phyloP scores from a whole-genome alignment of 1,139 yeast species.

The Casaregolazyma lundiana region DNA sequence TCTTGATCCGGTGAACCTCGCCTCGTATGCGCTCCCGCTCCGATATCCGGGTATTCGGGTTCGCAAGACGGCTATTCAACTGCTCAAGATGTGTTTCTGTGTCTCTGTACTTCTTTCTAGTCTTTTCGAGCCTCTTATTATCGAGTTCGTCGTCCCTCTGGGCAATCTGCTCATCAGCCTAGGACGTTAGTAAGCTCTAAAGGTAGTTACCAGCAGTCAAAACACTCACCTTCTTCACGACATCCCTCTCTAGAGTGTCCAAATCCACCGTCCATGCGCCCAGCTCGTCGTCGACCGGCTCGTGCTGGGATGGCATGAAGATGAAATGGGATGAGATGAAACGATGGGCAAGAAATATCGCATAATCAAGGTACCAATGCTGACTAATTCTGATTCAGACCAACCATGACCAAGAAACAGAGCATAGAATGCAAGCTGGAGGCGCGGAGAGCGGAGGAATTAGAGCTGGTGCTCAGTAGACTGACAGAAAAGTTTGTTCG shows the following conservation, averaged over 20 bases:
- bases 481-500: constrained; percentile 36
- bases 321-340: background rate
- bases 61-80: constrained; percentile 46
- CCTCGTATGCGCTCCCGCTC: constrained; percentile 51
- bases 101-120: constrained; percentile 40
- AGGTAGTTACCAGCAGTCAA: background rate
- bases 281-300: constrained; percentile 21
- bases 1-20: constrained; percentile 52
- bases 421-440: constrained; percentile 27
- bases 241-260: constrained; percentile 62
- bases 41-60: constrained; percentile 61
- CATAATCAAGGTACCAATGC: background rate
- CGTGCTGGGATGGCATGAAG: background rate
- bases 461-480: constrained; percentile 41
- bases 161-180: constrained; percentile 61
- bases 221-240: constrained; percentile 44
- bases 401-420: constrained; percentile 5
- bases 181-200: constrained; percentile 15
- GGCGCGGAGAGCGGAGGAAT: constrained; percentile 38
- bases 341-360: background rate
- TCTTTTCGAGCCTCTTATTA: constrained; percentile 63
- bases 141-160: constrained; percentile 70
- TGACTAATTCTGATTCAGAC: too few species aligned
- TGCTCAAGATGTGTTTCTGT: constrained; percentile 41
- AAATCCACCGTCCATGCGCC: constrained; percentile 53